A percentile compares a stretch with the other conserved stretches of the same genome.
Evolutionary conservation across 2,329 filamentous ascomycete species (phyloP).

Genomic region (Massarina eburnea): DNA sequence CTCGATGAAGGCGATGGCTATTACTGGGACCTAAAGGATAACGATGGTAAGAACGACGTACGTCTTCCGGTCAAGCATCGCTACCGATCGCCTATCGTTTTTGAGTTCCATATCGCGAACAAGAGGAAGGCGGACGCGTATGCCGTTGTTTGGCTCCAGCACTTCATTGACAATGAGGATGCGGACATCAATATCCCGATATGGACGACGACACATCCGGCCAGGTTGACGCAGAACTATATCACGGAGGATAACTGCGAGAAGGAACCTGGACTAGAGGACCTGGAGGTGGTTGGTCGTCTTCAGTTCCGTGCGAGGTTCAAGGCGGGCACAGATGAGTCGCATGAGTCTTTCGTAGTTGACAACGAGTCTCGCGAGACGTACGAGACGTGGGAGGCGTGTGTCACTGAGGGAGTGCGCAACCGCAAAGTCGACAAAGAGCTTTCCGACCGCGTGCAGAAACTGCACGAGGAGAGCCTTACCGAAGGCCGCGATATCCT

Average conservation of each 20-base stretch:
- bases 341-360: slow-evolving; percentile 78
- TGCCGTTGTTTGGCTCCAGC: slow-evolving; percentile 81
- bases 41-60: slow-evolving; percentile 57
- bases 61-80: slow-evolving; percentile 86
- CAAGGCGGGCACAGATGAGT: slow-evolving; percentile 85
- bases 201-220: slow-evolving; percentile 76
- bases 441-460: slow-evolving; percentile 70
- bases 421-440: slow-evolving; percentile 69
- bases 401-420: slow-evolving; percentile 82
- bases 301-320: slow-evolving; percentile 80
- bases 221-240: slow-evolving; percentile 86
- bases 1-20: slow-evolving; percentile 61
- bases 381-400: slow-evolving; percentile 92
- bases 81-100: slow-evolving; percentile 85
- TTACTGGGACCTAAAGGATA: slow-evolving; percentile 59
- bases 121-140: slow-evolving; percentile 74
- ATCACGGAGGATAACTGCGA: slow-evolving; percentile 77
- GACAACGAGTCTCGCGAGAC: slow-evolving; percentile 91
- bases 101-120: slow-evolving; percentile 75
- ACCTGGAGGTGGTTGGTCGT: slow-evolving; percentile 78
- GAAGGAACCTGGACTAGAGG: slow-evolving; percentile 69
- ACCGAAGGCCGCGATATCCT: slow-evolving; percentile 80
- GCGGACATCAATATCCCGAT: slow-evolving; percentile 83
- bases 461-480: slow-evolving; percentile 79
- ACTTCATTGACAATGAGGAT: slow-evolving; percentile 78